phyloP scores from a whole-genome alignment of 352 stramenopile species.

The Paralagenidium karlingii region DNA sequence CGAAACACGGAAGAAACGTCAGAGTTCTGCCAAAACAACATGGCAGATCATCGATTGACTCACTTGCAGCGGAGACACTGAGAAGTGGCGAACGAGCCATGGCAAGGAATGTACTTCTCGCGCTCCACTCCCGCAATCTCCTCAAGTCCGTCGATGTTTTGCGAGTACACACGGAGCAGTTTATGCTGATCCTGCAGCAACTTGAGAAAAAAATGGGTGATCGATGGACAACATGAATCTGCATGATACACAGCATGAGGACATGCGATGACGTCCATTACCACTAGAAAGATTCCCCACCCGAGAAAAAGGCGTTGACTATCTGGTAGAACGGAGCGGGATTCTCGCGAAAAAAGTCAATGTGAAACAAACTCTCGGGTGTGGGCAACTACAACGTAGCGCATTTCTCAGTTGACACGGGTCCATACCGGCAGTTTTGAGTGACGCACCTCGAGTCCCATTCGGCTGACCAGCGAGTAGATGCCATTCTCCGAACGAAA shows the following conservation, averaged over 20 bases:
- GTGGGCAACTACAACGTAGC: conserved; percentile 85
- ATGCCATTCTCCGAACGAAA: conserved; percentile 90
- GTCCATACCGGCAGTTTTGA: background rate
- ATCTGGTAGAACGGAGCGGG: conserved; percentile 95
- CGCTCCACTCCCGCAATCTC: conserved; percentile 80
- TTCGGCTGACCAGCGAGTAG: conserved; percentile 70
- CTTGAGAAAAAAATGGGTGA: conserved; percentile 93
- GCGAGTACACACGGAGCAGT: conserved; percentile 90
- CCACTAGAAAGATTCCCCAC: conserved; percentile 1
- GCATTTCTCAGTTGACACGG: conserved; percentile 23
- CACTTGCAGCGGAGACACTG: conserved; percentile 85
- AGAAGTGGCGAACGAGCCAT: conserved; percentile 87
- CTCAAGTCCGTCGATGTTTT: conserved; percentile 98
- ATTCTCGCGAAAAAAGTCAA: conserved; percentile 94
- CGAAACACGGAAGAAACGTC: conserved; percentile 1
- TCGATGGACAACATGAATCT: conserved; percentile 68
- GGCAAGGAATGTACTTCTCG: conserved; percentile 89
- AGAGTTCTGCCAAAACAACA: background rate
- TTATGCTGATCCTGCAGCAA: conserved; percentile 86
- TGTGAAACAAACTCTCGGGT: conserved; percentile 97
- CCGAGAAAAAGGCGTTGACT: conserved; percentile 79
- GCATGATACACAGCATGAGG: conserved; percentile 8
- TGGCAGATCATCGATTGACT: background rate
- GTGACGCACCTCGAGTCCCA: conserved; percentile 45
- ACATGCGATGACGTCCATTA: background rate